Conservation (phyloP, 768 basidiomycete species). For the Mycena latifolia region DNA sequence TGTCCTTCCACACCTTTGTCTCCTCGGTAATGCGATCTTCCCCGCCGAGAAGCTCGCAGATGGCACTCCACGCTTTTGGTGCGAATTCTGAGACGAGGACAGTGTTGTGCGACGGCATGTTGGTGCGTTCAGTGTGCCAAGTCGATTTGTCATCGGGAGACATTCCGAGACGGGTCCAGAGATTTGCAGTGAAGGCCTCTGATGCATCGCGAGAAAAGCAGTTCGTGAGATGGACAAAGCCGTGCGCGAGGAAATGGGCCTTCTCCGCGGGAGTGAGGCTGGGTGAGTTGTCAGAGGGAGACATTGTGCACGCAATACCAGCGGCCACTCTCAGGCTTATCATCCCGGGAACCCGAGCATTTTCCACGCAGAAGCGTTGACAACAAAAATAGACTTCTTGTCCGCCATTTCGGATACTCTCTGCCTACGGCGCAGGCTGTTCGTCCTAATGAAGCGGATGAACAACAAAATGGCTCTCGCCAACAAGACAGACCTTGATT, state of each 20-base stretch:
- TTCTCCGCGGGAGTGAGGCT: conserved; percentile 56
- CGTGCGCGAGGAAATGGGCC: conserved; percentile 66
- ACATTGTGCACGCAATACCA: not conserved
- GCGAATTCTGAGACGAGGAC: conserved; percentile 62
- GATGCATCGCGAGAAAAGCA: conserved; percentile 68
- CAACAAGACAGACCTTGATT: no score
- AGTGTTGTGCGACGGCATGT: conserved; percentile 67
- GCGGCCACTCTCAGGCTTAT: not conserved
- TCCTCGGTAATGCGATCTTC: conserved; percentile 67
- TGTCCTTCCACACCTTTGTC: conserved; percentile 65
- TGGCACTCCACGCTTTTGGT: conserved; percentile 72
- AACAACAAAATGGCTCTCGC: no score
- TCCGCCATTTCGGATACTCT: no score
- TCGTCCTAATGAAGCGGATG: no score
- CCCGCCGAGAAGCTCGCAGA: conserved; percentile 70
- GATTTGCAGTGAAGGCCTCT: conserved; percentile 59
- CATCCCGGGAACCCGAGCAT: not conserved
- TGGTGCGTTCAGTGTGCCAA: conserved; percentile 64
- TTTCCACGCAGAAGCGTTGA: not conserved
- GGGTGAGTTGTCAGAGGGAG: not conserved
- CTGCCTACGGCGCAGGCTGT: no score
- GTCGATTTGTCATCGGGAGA: conserved; percentile 66
- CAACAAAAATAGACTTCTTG: no score
- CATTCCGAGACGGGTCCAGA: conserved; percentile 66
- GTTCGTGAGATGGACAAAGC: conserved; percentile 63